These are phyloP conservation scores for Acorus calamus DNA, from an alignment of 106 monocot genomes.

Conservation along the genomic window DNA sequence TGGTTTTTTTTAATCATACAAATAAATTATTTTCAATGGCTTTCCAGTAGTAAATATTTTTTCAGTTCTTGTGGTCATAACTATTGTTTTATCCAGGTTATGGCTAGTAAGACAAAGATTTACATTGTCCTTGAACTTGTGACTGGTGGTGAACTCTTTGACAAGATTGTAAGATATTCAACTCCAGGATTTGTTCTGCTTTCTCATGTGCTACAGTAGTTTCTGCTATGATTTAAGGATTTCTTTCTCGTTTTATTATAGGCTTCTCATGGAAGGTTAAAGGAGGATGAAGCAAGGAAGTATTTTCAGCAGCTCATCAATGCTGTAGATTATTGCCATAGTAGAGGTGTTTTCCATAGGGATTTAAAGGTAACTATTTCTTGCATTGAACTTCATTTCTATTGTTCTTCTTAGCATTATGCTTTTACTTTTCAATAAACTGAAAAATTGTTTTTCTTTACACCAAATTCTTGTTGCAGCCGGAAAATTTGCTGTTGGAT, in stretches of 20 bases:
- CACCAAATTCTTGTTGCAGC: conserved; percentile 12
- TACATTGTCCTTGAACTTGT: conserved; percentile 86
- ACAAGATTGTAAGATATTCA: conserved; percentile 68
- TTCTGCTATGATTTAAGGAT: not conserved
- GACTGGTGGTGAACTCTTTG: conserved; percentile 85
- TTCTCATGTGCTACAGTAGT: not conserved
- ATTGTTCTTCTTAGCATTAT: not conserved
- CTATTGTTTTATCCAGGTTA: conserved; percentile 40
- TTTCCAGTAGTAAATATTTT: too few relatives aligned
- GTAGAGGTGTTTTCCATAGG: conserved; percentile 87
- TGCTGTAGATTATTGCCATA: conserved; percentile 93
- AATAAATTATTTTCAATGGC: too few relatives aligned
- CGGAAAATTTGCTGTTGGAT: conserved; percentile 77
- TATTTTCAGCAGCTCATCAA: conserved; percentile 93
- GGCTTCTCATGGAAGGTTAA: conserved; percentile 60
- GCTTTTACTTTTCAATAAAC: too few relatives aligned
- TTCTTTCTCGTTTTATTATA: conserved; percentile 12
- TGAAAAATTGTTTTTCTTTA: not conserved
- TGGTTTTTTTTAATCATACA: too few relatives aligned
- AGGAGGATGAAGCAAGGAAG: conserved; percentile 89
- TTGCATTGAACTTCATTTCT: not conserved
- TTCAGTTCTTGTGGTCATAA: too few relatives aligned
- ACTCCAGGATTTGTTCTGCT: not conserved
- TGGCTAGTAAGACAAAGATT: conserved; percentile 93
- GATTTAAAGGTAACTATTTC: conserved; percentile 66